Evolutionary conservation across 495 filamentous ascomycete genomes (phyloP).

Genomic region (Ramalina intermedia): DNA sequence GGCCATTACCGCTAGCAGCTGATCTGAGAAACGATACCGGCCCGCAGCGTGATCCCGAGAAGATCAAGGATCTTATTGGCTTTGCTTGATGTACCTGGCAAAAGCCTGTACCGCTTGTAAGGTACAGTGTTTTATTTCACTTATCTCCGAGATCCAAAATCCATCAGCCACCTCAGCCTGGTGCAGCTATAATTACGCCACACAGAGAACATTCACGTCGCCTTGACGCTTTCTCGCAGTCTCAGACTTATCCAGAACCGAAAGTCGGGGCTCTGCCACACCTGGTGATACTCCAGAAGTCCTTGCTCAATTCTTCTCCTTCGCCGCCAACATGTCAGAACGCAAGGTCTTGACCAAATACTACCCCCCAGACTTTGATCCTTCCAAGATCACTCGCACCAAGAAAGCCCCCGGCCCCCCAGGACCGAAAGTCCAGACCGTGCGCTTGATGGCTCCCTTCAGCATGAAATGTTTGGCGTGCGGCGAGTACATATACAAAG

Average conservation of each 20-base stretch:
- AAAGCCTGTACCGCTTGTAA: too few relatives aligned
- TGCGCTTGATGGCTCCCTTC: slow-evolving; percentile 96
- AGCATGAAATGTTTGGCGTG: slow-evolving; percentile 82
- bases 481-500: slow-evolving; percentile 94
- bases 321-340: slow-evolving; percentile 60
- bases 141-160: too few relatives aligned
- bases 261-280: not conserved
- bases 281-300: not conserved
- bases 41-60: too few relatives aligned
- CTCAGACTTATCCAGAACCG: not conserved
- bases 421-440: slow-evolving; percentile 71
- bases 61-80: too few relatives aligned
- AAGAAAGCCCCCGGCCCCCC: slow-evolving; percentile 44
- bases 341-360: slow-evolving; percentile 76
- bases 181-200: too few relatives aligned
- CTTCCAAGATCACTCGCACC: slow-evolving; percentile 60
- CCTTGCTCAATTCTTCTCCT: not conserved
- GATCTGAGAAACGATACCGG: too few relatives aligned
- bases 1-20: too few relatives aligned
- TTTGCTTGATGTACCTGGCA: too few relatives aligned
- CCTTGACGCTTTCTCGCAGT: too few relatives aligned
- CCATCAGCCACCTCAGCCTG: too few relatives aligned
- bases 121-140: too few relatives aligned
- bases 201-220: too few relatives aligned
- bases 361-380: slow-evolving; percentile 97